Conservation (phyloP, 192 early-diverging fungal genomes). For the Backusella tuberculispora region DNA sequence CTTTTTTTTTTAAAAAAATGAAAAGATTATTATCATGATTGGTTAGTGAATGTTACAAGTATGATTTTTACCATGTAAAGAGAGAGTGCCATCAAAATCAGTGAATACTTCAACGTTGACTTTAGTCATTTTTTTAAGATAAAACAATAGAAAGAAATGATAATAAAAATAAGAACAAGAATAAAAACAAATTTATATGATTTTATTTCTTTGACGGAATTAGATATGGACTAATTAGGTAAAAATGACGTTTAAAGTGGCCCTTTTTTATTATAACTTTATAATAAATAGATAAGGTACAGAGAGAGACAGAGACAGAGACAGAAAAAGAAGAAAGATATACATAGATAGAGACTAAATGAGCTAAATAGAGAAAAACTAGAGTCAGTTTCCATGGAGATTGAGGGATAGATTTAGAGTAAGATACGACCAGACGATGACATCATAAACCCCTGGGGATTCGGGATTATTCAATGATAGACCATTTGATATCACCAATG, state of each 20-base stretch:
- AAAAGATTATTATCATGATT: background rate
- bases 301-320: background rate
- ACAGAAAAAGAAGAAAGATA: background rate
- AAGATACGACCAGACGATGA: background rate
- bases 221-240: background rate
- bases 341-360: background rate
- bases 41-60: background rate
- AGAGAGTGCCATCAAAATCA: conserved; percentile 61
- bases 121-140: background rate
- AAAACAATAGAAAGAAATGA: conserved; percentile 13
- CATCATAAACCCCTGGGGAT: background rate
- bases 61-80: conserved; percentile 39
- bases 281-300: too few species aligned
- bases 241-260: background rate
- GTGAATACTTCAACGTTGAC: conserved; percentile 55
- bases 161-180: background rate
- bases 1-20: conserved; percentile 15
- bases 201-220: background rate
- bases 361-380: background rate
- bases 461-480: background rate
- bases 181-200: background rate
- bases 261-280: too few species aligned
- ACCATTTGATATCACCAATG: background rate
- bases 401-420: too few species aligned
- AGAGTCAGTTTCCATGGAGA: too few species aligned